phyloP scores from a whole-genome alignment of 148 eudicot genomes.

The Pharnaceum exiguum region DNA sequence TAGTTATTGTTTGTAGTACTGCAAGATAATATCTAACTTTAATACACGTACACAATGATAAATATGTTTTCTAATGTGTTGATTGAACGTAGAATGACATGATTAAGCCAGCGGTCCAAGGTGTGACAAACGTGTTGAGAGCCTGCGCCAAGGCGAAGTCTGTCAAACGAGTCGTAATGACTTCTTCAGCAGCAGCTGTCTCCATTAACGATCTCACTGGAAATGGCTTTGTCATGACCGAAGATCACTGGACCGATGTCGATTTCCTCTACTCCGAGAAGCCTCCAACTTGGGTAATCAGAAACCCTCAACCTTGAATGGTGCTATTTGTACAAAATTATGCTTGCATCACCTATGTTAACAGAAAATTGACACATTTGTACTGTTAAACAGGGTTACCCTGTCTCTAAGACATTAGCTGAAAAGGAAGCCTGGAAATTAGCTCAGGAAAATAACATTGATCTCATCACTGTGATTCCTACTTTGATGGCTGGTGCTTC shows the following conservation, averaged over 20 bases:
- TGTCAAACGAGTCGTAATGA: slow-evolving; percentile 55
- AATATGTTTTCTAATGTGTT: background rate
- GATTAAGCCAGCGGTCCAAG: slow-evolving; percentile 63
- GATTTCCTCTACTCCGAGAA: slow-evolving; percentile 44
- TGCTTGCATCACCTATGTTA: background rate
- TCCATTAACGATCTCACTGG: slow-evolving; percentile 42
- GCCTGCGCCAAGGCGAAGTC: slow-evolving; percentile 45
- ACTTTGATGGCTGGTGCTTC: slow-evolving; percentile 53
- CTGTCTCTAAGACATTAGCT: slow-evolving; percentile 54
- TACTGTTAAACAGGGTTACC: slow-evolving; percentile 50
- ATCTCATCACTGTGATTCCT: slow-evolving; percentile 61
- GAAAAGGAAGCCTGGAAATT: slow-evolving; percentile 63
- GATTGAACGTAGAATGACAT: slow-evolving; percentile 47
- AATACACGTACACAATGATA: background rate
- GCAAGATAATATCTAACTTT: background rate
- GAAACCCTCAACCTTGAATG: background rate
- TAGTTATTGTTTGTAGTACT: background rate
- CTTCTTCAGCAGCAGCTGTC: slow-evolving; percentile 70
- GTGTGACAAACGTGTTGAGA: slow-evolving; percentile 45
- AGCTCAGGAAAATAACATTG: slow-evolving; percentile 51
- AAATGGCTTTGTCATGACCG: slow-evolving; percentile 45
- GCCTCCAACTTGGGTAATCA: slow-evolving; percentile 62
- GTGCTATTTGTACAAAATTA: background rate
- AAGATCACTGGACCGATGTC: slow-evolving; percentile 57
- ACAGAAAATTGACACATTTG: background rate